Evolutionary conservation across 108 stramenopile genomes (phyloP), one percentile per base, ranked within the genome.

Genomic region (Skeletonema costatum): DNA sequence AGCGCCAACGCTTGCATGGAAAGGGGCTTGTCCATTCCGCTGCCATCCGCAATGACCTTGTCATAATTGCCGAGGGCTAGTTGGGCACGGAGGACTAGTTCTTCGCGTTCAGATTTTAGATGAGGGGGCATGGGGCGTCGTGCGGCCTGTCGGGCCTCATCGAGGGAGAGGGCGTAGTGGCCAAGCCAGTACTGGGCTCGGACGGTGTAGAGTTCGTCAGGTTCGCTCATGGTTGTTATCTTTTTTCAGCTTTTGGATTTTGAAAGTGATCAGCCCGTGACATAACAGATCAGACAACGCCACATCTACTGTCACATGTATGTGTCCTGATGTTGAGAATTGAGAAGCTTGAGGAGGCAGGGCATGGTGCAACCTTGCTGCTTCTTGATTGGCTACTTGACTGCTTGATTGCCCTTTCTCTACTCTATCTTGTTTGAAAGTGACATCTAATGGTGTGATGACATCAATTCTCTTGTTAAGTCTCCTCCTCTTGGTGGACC

Each of bases 121-220:
- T 79, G 80, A 14, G 91, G 85, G 32, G 85, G 85, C 93, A 93
- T 90, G 17, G 93, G 92, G 6, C 92, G 85, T 50, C 92, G 84
- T 63, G 84, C 80, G 36, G 96, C 83, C 19, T 83, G 73, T 69
- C 87, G 85, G 61, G 87, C 96, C 81, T 96, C 96, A 41, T 91
- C 94, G 69, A 97, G 81, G 41, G 90, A 86, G 64, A 96, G 76
- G 63, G 90, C 77, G 82, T 97, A 99, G 87, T 96, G 97, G 25
- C 98, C 99, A 64, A 99, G 82, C 96, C 96, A 98, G 87, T 88
- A 99, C 68, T 95, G 96, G 89, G 97, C 97, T 51, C 99, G 90
- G 50, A 99, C 84, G 53, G 99, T 98, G 95, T 97, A 99, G 64
- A 99, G 93, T 73, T 99, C 99, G 82, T 99, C 99, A 9, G 98